Evolutionary conservation across 331 rosid genomes (phyloP).

Genomic region (Acacia pycnantha): DNA sequence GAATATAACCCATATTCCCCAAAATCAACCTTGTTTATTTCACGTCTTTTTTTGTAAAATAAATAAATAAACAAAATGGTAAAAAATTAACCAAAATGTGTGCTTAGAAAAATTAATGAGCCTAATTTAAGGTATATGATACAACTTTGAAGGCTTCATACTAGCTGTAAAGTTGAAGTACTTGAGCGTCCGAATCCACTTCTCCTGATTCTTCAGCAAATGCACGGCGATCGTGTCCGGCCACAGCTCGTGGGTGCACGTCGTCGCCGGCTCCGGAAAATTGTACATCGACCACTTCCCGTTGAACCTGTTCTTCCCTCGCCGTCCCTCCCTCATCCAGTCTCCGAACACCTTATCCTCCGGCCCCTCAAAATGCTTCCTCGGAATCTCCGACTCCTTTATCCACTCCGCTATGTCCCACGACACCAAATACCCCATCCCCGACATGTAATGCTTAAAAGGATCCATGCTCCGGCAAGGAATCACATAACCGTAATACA

Average conservation of each 20-base stretch:
- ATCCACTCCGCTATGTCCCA: constrained; percentile 97
- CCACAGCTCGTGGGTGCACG: constrained; percentile 86
- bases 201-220: constrained; percentile 84
- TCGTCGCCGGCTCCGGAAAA: constrained; percentile 75
- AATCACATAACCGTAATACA: constrained; percentile 89
- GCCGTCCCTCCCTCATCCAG: constrained; percentile 66
- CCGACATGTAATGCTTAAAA: constrained; percentile 82
- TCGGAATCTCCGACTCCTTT: constrained; percentile 68
- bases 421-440: constrained; percentile 88
- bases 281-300: constrained; percentile 97
- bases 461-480: constrained; percentile 98
- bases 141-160: constrained; percentile 69
- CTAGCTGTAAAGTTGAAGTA: constrained; percentile 67
- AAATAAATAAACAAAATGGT: neutral
- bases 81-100: neutral
- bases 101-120: neutral
- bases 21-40: neutral
- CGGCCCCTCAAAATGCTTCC: constrained; percentile 71
- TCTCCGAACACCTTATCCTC: constrained; percentile 85
- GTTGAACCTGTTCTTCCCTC: constrained; percentile 69
- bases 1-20: neutral
- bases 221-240: constrained; percentile 82
- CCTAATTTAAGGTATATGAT: constrained; percentile 51
- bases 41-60: neutral
- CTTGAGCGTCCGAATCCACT: constrained; percentile 72